Percentiles rank a stretch among this genome's conserved stretches.
Evolutionary conservation across 345 rosid species (phyloP).

Genomic region (Trapa bicornis): DNA sequence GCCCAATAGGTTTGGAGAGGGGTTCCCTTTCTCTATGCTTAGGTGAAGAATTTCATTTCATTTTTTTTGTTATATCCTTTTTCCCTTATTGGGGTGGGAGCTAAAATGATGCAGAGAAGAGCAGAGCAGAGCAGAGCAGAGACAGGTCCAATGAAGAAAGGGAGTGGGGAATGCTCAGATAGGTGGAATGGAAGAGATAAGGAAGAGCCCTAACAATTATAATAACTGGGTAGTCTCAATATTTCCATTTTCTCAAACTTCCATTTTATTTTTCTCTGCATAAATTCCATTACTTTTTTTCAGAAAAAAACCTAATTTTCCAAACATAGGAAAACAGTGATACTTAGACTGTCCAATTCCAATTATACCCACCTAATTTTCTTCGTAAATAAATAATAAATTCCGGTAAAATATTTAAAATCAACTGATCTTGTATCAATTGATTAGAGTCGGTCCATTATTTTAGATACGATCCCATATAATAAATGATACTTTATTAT

Average conservation of each 20-base stretch:
- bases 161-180: slow-evolving; percentile 16
- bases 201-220: not conserved
- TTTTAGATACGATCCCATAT: no score
- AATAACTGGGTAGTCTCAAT: not conserved
- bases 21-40: not conserved
- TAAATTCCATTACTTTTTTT: not conserved
- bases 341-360: no score
- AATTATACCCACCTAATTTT: no score
- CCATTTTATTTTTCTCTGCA: no score
- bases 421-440: no score
- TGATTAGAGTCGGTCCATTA: no score
- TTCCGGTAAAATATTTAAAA: no score
- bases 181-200: slow-evolving; percentile 28
- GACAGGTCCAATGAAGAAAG: no score
- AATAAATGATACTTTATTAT: no score
- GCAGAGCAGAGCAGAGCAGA: not conserved
- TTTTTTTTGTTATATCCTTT: not conserved
- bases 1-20: not conserved
- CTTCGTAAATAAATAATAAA: no score
- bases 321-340: not conserved
- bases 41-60: not conserved
- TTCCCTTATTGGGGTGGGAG: not conserved
- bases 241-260: no score
- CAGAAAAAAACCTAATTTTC: not conserved
- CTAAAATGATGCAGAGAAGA: not conserved